phyloP scores from a whole-genome alignment of 164 flowering plant genomes.

The Tinospora cordifolia region DNA sequence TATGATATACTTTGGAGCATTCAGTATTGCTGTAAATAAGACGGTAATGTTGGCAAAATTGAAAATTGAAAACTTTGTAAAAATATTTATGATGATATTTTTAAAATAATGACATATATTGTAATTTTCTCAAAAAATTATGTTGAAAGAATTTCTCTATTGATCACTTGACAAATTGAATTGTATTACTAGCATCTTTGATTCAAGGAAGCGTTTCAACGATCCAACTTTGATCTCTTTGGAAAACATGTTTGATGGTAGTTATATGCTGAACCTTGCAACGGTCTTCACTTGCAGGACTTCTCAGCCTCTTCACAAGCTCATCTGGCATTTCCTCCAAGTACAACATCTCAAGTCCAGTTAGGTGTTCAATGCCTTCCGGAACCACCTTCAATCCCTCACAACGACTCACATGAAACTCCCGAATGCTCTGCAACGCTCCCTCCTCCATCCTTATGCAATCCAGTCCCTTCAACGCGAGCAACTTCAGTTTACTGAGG shows the following conservation, averaged over 20 bases:
- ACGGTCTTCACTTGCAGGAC: slow-evolving; percentile 8
- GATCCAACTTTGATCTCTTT: slow-evolving; percentile 11
- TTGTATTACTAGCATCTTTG: no score
- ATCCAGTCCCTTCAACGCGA: slow-evolving; percentile 16
- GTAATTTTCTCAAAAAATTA: no score
- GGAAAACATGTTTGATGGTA: slow-evolving; percentile 16
- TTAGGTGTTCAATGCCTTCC: slow-evolving; percentile 29
- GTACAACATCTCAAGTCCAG: slow-evolving; percentile 22
- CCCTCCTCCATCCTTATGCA: slow-evolving; percentile 23
- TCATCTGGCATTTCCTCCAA: slow-evolving; percentile 32
- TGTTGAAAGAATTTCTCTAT: no score
- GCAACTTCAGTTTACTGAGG: slow-evolving; percentile 24
- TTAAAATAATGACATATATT: no score
- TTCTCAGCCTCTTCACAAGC: slow-evolving; percentile 14
- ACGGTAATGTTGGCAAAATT: no score
- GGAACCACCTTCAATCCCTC: slow-evolving; percentile 24
- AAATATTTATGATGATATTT: no score
- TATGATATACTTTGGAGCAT: no score
- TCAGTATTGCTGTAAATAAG: no score
- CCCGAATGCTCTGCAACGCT: slow-evolving; percentile 25
- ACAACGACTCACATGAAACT: slow-evolving; percentile 20
- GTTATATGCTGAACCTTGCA: slow-evolving; percentile 15
- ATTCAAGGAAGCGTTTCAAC: slow-evolving; percentile 12
- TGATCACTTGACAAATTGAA: no score
- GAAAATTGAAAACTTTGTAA: no score